phyloP scores from a whole-genome alignment of 2,329 filamentous ascomycete genomes.

The Lachnellula arida region DNA sequence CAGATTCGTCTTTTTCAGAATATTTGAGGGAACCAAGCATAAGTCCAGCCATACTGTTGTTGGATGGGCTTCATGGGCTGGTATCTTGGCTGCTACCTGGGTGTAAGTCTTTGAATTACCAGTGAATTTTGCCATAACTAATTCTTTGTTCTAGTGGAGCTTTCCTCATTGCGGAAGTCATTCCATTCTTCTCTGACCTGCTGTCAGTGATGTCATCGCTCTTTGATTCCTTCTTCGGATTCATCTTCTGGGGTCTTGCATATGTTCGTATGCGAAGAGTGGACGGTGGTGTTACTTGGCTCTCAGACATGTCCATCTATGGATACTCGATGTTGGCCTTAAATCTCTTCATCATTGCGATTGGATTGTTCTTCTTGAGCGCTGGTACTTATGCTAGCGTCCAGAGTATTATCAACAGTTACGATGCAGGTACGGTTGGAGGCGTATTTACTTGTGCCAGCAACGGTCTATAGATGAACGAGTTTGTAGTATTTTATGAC shows the following conservation, averaged over 20 bases:
- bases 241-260: constrained; percentile 89
- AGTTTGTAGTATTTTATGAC: too few relatives aligned
- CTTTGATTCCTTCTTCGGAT: constrained; percentile 90
- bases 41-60: constrained; percentile 74
- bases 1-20: constrained; percentile 86
- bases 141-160: constrained; percentile 38
- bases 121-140: background rate
- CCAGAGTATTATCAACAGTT: constrained; percentile 70
- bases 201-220: constrained; percentile 78
- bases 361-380: constrained; percentile 76
- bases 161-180: constrained; percentile 87
- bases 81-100: constrained; percentile 72
- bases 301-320: constrained; percentile 25
- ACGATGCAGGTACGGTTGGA: constrained; percentile 58
- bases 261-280: constrained; percentile 71
- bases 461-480: constrained; percentile 51
- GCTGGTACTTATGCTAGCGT: constrained; percentile 78
- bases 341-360: constrained; percentile 68
- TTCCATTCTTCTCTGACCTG: constrained; percentile 79
- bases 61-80: constrained; percentile 76
- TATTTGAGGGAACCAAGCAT: constrained; percentile 76
- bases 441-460: constrained; percentile 69
- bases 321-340: constrained; percentile 53
- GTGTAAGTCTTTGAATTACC: constrained; percentile 51
- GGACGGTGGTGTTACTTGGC: constrained; percentile 48